A percentile compares a stretch with the other conserved stretches of the same genome.
phyloP scores from a whole-genome alignment of 225 moss, liverwort and hornwort species.

The Straminergon stramineum region DNA sequence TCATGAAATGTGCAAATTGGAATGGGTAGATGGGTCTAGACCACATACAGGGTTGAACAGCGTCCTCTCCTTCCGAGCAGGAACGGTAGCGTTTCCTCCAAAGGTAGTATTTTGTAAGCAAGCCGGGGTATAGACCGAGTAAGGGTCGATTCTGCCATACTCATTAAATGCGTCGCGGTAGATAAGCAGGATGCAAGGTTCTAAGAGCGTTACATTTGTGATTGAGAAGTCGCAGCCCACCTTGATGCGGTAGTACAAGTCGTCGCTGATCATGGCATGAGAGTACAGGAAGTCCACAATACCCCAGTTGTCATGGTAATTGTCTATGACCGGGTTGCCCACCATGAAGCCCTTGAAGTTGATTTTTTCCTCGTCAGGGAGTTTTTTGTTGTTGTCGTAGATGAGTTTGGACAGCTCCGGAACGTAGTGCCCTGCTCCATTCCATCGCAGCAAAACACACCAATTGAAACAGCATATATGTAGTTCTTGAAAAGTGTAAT shows the following conservation, averaged over 20 bases:
- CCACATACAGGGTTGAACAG: slow-evolving; percentile 12
- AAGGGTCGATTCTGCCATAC: slow-evolving; percentile 40
- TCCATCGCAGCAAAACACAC: neutral
- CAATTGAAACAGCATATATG: neutral
- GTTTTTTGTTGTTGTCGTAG: slow-evolving; percentile 17
- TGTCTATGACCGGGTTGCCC: slow-evolving; percentile 43
- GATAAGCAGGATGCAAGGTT: neutral
- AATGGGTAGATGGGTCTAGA: neutral
- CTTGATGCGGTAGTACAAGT: slow-evolving; percentile 17
- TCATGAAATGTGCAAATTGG: neutral
- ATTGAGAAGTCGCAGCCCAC: slow-evolving; percentile 7
- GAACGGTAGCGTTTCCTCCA: neutral
- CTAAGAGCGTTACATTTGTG: neutral
- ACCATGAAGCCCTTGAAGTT: slow-evolving; percentile 69
- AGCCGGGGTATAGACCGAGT: slow-evolving; percentile 42
- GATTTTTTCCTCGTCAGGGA: neutral
- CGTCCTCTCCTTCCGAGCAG: neutral
- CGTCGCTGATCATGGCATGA: slow-evolving; percentile 70
- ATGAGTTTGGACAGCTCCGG: slow-evolving; percentile 44
- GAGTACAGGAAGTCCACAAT: slow-evolving; percentile 38
- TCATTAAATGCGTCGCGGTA: neutral
- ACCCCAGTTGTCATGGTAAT: slow-evolving; percentile 25
- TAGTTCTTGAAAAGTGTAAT: neutral
- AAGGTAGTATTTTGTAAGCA: neutral
- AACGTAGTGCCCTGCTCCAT: slow-evolving; percentile 46